Base-by-base conservation (phyloP, 805 yeast species). In the Kluyveromyces dobzhanskii region DNA sequence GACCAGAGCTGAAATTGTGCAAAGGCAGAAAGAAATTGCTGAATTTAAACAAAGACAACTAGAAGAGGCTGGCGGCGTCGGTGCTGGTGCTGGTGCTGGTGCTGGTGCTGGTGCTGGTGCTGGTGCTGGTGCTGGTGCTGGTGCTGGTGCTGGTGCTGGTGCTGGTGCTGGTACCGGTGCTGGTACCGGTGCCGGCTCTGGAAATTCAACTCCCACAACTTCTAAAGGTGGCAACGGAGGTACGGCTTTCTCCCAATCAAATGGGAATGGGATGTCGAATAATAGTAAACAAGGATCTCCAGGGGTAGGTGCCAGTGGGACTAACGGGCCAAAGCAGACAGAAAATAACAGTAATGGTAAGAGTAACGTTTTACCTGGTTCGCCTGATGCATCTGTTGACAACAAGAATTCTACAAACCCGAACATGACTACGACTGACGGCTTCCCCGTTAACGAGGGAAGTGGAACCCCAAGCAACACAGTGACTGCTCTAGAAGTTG, bases 1-100 rank as follows among this genome's bases (percentile, higher is more conserved):
- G 49, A 78, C 88, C 2, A 64, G 87, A 50, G 77, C 80, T 42
- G 92, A 84, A 54, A 73, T 83, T 48, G 90, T 81, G 38, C 74
- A 70, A 38, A 71, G 80, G 51, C 73, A 70, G 52, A 65, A 61
- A 39, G 78, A 75, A 48, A 64, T 67, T 42, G 61, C 62, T 23
- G 65, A 65, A 39, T 59, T 59, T 39, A 56, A 57, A 42, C 50
- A 47, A 19, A 51, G 49, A 27, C 55, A 61, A 41, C 65, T 66
- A 40, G 55, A 56, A 48, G 71, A 54, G 58, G 66, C 54, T 47
- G 43, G 55, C 50, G 46, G 51, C 18, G 47, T 33, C 4, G 30
- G 30, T 7, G 7, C 30, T 6, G 16, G 16, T 27, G n/a, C 30
- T 12, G 30, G 30, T 31, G 39, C 12, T 27, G 27, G 27, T 9